phyloP scores from a whole-genome alignment of 73 alveolate species.

The Paramecium primaurelia region DNA sequence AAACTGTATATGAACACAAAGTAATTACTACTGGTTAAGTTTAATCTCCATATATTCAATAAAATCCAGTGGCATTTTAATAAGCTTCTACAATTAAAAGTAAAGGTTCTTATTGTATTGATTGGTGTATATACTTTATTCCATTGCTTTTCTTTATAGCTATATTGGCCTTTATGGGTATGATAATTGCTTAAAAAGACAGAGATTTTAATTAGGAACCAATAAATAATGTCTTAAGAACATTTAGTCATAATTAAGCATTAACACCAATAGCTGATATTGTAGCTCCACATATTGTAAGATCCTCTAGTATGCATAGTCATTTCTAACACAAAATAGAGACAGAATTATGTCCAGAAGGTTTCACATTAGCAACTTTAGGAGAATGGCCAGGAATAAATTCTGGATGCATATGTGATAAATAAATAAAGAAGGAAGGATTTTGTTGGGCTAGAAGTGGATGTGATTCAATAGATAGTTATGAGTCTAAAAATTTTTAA shows the following conservation, averaged over 20 bases:
- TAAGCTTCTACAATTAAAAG: background rate
- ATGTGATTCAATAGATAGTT: background rate
- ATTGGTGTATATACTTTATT: background rate
- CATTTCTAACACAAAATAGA: background rate
- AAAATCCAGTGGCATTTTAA: background rate
- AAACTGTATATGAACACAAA: background rate
- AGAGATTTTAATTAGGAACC: background rate
- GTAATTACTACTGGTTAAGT: background rate
- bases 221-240: background rate
- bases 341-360: background rate
- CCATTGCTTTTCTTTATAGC: background rate
- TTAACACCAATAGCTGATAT: background rate
- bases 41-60: background rate
- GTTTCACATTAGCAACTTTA: background rate
- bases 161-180: background rate
- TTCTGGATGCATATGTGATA: conserved; percentile 30
- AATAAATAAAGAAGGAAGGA: background rate
- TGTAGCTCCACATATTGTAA: background rate
- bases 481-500: background rate
- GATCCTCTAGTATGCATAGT: background rate
- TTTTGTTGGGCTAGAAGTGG: conserved; percentile 27
- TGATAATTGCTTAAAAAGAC: background rate
- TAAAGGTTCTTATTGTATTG: background rate
- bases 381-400: conserved; percentile 29
- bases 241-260: background rate